Percentiles rank a stretch among this genome's conserved stretches.
These are phyloP conservation scores for Pilasporangium apinafurcum DNA, from an alignment of 352 stramenopile genomes.

Conservation along the genomic window DNA sequence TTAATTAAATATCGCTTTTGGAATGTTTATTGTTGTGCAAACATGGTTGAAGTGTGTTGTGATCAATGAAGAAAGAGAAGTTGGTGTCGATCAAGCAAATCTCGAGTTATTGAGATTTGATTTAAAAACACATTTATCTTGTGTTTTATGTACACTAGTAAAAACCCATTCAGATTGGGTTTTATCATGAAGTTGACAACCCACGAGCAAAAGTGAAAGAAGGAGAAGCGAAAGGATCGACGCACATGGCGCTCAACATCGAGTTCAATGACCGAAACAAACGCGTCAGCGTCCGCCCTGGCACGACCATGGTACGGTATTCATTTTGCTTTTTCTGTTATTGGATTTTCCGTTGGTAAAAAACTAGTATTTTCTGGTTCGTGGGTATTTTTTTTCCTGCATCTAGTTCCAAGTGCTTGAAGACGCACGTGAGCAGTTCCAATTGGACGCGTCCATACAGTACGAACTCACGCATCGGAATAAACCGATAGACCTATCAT, in stretches of 20 bases:
- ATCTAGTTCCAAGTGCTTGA: constrained; percentile 73
- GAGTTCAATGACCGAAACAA: constrained; percentile 66
- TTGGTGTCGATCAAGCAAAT: too few species aligned
- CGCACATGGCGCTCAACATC: constrained; percentile 76
- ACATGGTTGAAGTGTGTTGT: too few species aligned
- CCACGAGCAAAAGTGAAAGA: too few species aligned
- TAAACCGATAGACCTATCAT: constrained; percentile 61
- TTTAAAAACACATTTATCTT: too few species aligned
- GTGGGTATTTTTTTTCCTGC: constrained; percentile 1
- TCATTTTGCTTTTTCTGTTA: background rate
- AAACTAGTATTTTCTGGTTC: background rate
- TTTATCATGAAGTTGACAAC: too few species aligned
- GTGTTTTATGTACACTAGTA: too few species aligned
- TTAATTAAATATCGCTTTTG: too few species aligned
- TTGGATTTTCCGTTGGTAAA: background rate
- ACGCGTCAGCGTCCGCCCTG: constrained; percentile 67
- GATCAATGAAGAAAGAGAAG: too few species aligned
- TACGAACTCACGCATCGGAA: constrained; percentile 67
- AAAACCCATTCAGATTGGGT: too few species aligned
- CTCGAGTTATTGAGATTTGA: too few species aligned
- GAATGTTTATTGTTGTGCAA: too few species aligned
- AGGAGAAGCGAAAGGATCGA: too few species aligned
- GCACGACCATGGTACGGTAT: constrained; percentile 60
- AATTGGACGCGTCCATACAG: constrained; percentile 26
- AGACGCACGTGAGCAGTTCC: constrained; percentile 46